A percentile compares a stretch with the other conserved stretches of the same genome.
Evolutionary conservation across 2,329 filamentous ascomycete species (phyloP).

Genomic region (Apiospora malaysiana): DNA sequence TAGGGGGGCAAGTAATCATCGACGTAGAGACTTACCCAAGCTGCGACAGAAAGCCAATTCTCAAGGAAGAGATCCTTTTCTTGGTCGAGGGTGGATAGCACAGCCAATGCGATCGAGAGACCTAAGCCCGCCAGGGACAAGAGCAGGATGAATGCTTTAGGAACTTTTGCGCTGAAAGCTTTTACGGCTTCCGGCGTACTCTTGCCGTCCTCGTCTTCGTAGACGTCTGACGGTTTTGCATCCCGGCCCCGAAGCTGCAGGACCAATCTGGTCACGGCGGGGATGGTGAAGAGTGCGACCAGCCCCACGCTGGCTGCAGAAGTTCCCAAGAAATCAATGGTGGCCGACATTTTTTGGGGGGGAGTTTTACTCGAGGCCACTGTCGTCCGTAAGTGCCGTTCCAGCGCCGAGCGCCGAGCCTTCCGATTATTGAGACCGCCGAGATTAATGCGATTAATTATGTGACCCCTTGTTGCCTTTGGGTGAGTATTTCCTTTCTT

Average conservation of each 20-base stretch:
- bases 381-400: constrained; percentile 14
- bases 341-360: constrained; percentile 32
- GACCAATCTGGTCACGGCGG: constrained; percentile 31
- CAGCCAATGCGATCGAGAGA: constrained; percentile 61
- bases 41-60: constrained; percentile 64
- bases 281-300: constrained; percentile 33
- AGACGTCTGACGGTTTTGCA: constrained; percentile 52
- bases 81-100: constrained; percentile 53
- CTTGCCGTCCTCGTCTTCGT: constrained; percentile 73
- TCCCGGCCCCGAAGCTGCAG: constrained; percentile 31
- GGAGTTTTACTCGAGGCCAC: neutral
- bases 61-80: constrained; percentile 52
- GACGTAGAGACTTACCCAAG: constrained; percentile 63
- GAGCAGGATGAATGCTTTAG: constrained; percentile 60
- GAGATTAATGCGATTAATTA: neutral
- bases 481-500: neutral
- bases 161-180: constrained; percentile 64
- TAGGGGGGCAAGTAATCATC: constrained; percentile 25
- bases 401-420: constrained; percentile 14
- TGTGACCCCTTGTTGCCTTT: neutral
- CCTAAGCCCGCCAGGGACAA: constrained; percentile 60
- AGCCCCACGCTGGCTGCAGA: constrained; percentile 36
- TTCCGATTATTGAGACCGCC: neutral
- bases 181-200: constrained; percentile 68
- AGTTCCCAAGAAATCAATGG: constrained; percentile 30